A percentile compares a stretch with the other conserved stretches of the same genome.
phyloP scores from a whole-genome alignment of 345 rosid species.

The Streptanthus diversifolius region DNA sequence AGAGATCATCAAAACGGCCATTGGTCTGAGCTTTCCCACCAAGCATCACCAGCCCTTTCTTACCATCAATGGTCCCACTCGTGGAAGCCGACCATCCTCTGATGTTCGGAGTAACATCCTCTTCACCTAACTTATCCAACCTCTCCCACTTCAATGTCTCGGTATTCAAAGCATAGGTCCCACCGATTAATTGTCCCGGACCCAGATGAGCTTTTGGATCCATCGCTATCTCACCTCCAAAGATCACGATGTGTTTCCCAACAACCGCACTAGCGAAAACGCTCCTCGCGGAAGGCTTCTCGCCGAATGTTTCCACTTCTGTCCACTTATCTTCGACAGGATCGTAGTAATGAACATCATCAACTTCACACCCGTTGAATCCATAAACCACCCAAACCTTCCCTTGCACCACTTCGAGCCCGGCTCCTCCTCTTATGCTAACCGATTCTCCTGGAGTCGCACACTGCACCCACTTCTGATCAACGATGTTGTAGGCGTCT shows the following conservation, averaged over 20 bases:
- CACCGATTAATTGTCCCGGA: constrained; percentile 25
- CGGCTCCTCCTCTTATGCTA: constrained; percentile 29
- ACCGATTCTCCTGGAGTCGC: constrained; percentile 10
- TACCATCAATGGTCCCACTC: constrained; percentile 12
- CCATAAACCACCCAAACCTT: constrained; percentile 34
- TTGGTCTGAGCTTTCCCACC: constrained; percentile 34
- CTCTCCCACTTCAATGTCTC: constrained; percentile 28
- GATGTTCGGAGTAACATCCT: constrained; percentile 1
- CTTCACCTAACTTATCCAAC: constrained; percentile 7
- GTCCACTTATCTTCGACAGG: constrained; percentile 20
- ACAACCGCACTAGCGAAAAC: constrained; percentile 28
- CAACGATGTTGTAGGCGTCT: constrained; percentile 17
- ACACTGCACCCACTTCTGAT: constrained; percentile 20
- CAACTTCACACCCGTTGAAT: constrained; percentile 17
- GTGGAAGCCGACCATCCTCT: constrained; percentile 34
- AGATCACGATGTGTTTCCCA: constrained; percentile 28
- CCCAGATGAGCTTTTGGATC: constrained; percentile 22
- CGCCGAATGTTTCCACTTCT: constrained; percentile 26
- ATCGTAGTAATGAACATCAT: constrained; percentile 22
- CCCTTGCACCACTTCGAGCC: constrained; percentile 29
- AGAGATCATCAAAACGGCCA: constrained; percentile 26
- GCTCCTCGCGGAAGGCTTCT: constrained; percentile 25
- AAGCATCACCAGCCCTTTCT: constrained; percentile 22
- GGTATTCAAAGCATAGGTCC: constrained; percentile 24
- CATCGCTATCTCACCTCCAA: constrained; percentile 32